These are phyloP conservation scores for Casuarina glauca DNA, from an alignment of 306 rosid genomes.

Conservation along the genomic window DNA sequence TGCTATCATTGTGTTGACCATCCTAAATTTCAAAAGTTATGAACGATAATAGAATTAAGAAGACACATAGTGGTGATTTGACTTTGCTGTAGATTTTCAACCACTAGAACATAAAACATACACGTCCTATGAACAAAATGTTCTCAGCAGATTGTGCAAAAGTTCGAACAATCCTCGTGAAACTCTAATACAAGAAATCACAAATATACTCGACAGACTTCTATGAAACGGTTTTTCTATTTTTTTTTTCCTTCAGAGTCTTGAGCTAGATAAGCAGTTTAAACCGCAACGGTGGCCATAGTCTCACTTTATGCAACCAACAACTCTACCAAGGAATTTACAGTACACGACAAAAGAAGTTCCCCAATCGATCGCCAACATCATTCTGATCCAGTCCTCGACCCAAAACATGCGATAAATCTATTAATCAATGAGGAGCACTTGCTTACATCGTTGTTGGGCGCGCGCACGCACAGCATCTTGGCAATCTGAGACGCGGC, in stretches of 20 bases:
- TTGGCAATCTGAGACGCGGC: conserved; percentile 84
- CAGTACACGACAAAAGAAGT: too few relatives aligned
- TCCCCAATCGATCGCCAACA: background rate
- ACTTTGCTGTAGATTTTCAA: background rate
- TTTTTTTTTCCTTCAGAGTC: background rate
- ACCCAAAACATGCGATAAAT: background rate
- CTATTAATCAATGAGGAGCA: background rate
- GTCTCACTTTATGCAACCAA: background rate
- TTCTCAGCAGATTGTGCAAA: background rate
- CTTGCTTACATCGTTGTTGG: conserved; percentile 30
- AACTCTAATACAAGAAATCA: background rate
- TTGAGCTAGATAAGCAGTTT: background rate
- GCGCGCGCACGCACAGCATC: conserved; percentile 44
- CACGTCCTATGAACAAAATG: too few relatives aligned
- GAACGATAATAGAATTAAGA: background rate
- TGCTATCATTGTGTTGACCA: background rate
- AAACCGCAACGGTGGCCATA: background rate
- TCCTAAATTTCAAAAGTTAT: background rate
- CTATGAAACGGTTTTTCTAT: background rate
- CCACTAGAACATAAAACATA: background rate
- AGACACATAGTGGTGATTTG: background rate
- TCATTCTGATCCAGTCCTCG: background rate
- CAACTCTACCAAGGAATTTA: background rate
- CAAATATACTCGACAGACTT: background rate
- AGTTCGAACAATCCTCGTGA: background rate